A percentile compares a stretch with the other conserved stretches of the same genome.
These are phyloP conservation scores for Mimosa bimucronata DNA, from an alignment of 306 rosid genomes.

Conservation along the genomic window DNA sequence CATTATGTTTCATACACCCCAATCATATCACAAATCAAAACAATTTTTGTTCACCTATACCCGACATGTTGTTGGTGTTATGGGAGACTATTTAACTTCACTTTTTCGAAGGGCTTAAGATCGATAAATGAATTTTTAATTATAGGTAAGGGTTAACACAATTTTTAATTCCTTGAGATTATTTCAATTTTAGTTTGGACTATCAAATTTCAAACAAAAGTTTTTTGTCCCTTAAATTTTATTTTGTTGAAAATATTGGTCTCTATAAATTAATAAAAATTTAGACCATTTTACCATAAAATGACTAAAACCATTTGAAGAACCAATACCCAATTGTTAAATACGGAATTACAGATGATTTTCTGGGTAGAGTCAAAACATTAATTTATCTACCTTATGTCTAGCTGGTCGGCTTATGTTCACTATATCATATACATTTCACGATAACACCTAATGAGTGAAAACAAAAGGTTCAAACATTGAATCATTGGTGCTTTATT, in stretches of 20 bases:
- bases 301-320: no score
- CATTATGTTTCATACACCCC: background rate
- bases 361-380: no score
- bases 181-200: no score
- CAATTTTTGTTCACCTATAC: background rate
- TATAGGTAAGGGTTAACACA: no score
- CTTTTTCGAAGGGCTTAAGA: background rate
- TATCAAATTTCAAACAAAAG: no score
- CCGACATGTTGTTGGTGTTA: background rate
- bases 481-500: conserved; percentile 17
- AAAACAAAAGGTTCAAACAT: conserved; percentile 8
- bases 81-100: background rate
- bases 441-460: background rate
- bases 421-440: background rate
- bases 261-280: no score
- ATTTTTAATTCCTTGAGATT: background rate
- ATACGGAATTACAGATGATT: no score
- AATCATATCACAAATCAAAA: background rate
- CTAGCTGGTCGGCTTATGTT: conserved; percentile 23
- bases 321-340: no score
- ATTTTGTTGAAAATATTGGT: no score
- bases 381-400: background rate
- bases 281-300: no score
- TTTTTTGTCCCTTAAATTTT: no score
- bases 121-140: background rate